These are phyloP conservation scores for Dothistroma septosporum DNA, from an alignment of 2,329 filamentous ascomycete genomes.

Conservation along the genomic window DNA sequence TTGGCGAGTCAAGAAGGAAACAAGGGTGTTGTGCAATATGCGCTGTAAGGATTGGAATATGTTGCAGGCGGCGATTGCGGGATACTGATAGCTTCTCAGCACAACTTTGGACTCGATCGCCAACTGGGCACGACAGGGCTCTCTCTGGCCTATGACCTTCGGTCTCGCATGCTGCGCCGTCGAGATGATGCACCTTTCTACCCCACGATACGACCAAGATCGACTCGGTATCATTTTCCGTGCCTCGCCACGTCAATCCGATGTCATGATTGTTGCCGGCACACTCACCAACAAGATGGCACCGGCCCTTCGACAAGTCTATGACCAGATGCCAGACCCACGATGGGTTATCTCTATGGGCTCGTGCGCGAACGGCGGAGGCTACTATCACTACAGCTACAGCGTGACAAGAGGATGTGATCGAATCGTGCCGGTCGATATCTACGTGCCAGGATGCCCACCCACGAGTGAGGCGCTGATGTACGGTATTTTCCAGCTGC, in stretches of 20 bases:
- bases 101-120: slow-evolving; percentile 73
- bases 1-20: slow-evolving; percentile 73
- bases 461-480: slow-evolving; percentile 52
- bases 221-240: slow-evolving; percentile 86
- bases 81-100: slow-evolving; percentile 42
- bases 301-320: slow-evolving; percentile 78
- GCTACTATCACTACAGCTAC: slow-evolving; percentile 82
- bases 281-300: slow-evolving; percentile 97
- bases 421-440: slow-evolving; percentile 71
- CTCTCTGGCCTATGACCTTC: slow-evolving; percentile 85
- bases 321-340: slow-evolving; percentile 90
- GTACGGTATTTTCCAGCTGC: slow-evolving; percentile 67
- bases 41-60: slow-evolving; percentile 60
- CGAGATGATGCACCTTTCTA: slow-evolving; percentile 90
- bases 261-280: slow-evolving; percentile 90
- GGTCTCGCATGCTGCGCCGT: slow-evolving; percentile 83
- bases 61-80: not conserved
- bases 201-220: slow-evolving; percentile 84
- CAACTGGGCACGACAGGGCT: slow-evolving; percentile 81
- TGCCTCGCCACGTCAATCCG: slow-evolving; percentile 79
- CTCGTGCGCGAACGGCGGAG: slow-evolving; percentile 77
- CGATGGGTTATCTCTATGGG: slow-evolving; percentile 82
- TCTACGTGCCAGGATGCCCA: slow-evolving; percentile 72
- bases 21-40: slow-evolving; percentile 79
- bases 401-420: slow-evolving; percentile 71